Percentiles rank a stretch among this genome's conserved stretches.
Conservation (phyloP, 345 rosid genomes). For the Hypericum androsaemum region DNA sequence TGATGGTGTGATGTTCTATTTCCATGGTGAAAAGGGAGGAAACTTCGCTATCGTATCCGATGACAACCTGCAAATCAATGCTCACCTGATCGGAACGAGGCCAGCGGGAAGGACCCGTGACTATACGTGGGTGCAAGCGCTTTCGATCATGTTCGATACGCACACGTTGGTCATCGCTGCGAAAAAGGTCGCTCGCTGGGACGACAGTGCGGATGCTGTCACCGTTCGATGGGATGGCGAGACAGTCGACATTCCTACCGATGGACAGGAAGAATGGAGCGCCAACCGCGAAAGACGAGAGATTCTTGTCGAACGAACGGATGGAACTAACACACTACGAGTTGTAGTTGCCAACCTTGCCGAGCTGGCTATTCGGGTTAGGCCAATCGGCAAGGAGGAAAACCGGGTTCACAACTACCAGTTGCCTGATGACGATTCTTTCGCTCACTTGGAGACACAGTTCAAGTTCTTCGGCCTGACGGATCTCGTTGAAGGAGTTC, state of each 20-base stretch:
- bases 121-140: constrained; percentile 87
- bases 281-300: constrained; percentile 24
- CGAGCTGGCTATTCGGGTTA: constrained; percentile 46
- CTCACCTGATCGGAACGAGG: constrained; percentile 76
- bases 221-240: constrained; percentile 40
- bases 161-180: constrained; percentile 64
- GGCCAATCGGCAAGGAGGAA: constrained; percentile 55
- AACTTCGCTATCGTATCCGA: constrained; percentile 83
- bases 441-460: constrained; percentile 76
- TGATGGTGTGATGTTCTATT: constrained; percentile 82
- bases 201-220: constrained; percentile 47
- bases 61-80: constrained; percentile 65
- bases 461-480: constrained; percentile 50
- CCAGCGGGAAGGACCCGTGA: constrained; percentile 71
- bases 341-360: constrained; percentile 42
- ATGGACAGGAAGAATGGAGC: constrained; percentile 64
- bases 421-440: constrained; percentile 47
- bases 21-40: constrained; percentile 78
- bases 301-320: constrained; percentile 53
- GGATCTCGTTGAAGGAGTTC: constrained; percentile 56
- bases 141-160: constrained; percentile 54
- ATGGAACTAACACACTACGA: constrained; percentile 39
- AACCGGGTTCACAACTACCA: constrained; percentile 61
- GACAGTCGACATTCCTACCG: constrained; percentile 44
- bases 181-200: constrained; percentile 44